phyloP scores from a whole-genome alignment of 306 rosid genomes.

The Pyrus pyrifolia region DNA sequence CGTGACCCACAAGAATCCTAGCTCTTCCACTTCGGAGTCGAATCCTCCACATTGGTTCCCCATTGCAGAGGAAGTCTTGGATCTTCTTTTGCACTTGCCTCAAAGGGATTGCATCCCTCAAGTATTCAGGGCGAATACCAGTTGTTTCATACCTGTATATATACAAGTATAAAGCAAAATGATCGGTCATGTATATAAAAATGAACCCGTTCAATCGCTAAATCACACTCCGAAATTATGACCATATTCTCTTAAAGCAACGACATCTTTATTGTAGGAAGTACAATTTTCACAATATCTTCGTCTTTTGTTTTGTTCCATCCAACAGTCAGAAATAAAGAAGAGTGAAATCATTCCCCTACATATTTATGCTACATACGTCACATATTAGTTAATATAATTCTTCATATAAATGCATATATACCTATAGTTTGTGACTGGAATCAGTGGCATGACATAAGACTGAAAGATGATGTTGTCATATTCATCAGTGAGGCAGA shows the following conservation, averaged over 20 bases:
- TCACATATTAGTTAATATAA: background rate
- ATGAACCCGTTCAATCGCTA: too few relatives aligned
- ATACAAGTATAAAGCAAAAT: background rate
- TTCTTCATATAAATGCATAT: background rate
- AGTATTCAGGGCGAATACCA: slow-evolving; percentile 72
- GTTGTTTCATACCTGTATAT: slow-evolving; percentile 69
- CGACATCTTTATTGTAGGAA: background rate
- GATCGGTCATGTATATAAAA: background rate
- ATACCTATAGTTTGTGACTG: slow-evolving; percentile 76
- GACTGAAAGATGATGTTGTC: slow-evolving; percentile 78
- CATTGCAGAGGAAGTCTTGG: slow-evolving; percentile 84
- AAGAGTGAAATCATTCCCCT: background rate
- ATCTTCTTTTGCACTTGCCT: slow-evolving; percentile 70
- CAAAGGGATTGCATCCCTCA: slow-evolving; percentile 77
- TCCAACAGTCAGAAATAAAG: too few relatives aligned
- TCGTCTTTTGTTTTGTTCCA: too few relatives aligned
- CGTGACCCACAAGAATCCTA: slow-evolving; percentile 84
- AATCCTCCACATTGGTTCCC: slow-evolving; percentile 83
- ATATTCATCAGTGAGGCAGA: slow-evolving; percentile 69
- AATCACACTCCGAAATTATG: too few relatives aligned
- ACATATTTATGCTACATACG: background rate
- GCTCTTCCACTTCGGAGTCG: slow-evolving; percentile 59
- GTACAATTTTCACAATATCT: background rate
- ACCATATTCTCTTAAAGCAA: too few relatives aligned
- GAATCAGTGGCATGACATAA: slow-evolving; percentile 69